phyloP scores from a whole-genome alignment of 257 asterid genomes.

The Solanum raphanifolium region DNA sequence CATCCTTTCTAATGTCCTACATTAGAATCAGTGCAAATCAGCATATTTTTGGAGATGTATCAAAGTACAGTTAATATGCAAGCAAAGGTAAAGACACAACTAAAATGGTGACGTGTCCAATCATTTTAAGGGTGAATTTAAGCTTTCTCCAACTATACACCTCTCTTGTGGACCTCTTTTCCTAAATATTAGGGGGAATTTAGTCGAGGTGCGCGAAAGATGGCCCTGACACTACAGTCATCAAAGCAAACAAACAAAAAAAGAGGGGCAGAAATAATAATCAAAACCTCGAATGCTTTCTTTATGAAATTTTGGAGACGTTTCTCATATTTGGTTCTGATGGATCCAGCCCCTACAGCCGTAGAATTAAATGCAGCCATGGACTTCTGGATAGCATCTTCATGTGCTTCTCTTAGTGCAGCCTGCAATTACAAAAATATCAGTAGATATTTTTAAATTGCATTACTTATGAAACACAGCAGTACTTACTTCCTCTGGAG shows the following conservation, averaged over 20 bases:
- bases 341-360: conserved; percentile 86
- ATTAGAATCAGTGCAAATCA: conserved; percentile 18
- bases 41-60: background rate
- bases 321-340: conserved; percentile 78
- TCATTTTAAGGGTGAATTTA: background rate
- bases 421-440: conserved; percentile 40
- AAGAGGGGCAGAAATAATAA: background rate
- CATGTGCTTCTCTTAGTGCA: conserved; percentile 88
- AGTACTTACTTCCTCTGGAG: conserved; percentile 89
- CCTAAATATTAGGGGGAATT: background rate
- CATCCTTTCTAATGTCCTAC: conserved; percentile 88
- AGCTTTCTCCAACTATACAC: background rate
- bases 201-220: background rate
- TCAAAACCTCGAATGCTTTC: conserved; percentile 85
- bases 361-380: conserved; percentile 58
- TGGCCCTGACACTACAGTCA: background rate
- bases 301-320: conserved; percentile 65
- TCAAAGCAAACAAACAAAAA: background rate
- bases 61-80: background rate
- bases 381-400: conserved; percentile 75
- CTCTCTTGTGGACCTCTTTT: background rate
- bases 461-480: background rate
- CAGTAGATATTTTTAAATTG: conserved; percentile 12
- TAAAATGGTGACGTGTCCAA: background rate
- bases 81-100: background rate